Evolutionary conservation across 768 basidiomycete genomes (phyloP), one percentile per base, ranked within the genome.

Genomic region (Suillus hirtellus): DNA sequence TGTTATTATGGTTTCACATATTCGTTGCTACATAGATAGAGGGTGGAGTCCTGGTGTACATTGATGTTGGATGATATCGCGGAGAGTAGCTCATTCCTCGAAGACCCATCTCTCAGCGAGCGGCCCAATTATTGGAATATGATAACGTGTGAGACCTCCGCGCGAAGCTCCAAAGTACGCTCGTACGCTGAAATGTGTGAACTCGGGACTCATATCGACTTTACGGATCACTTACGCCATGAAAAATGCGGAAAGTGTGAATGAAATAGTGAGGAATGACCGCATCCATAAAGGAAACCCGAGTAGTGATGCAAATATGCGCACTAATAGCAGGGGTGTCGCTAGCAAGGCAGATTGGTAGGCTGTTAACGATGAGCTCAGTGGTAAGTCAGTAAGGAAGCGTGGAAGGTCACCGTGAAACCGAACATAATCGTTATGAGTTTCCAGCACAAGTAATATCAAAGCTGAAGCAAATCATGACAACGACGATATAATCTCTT

Each of bases 301-400:
- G 31, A 87, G 70, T 8, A 89, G 69, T 24, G 85, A 81, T 42
- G 80, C 77, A 66, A 89, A 68, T 63, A 92, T 79, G 62, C 86
- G 78, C 40, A 88, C 64, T 31, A 86, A 54, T 40, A 90, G 68
- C 11, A 90, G 73, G 7, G 90, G 90, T 0, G 85, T 85, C 5
- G 86, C 85, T 49, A 90, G 73, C 14, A 93, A 79, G 4, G 89
- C 90, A 12, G 90, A 90, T 75, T 92, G 91, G 70, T 92, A 92
- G 37, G 89, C 92, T 93, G 70, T 24, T 64, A 38, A 54, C 21
- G 43, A 61, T 60, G 58, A 65, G n/a, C 55, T 60, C 53, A 60
- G 61, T 60, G 46, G 37, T 3, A 60, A 55, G 67, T 56, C 61
- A 8, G 52, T 37, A 52, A 60, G 49, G 34, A n/a, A 8, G 43